Evolutionary conservation across 2,329 filamentous ascomycete genomes (phyloP), one percentile per base, ranked within the genome.

Genomic region (Alternaria rosae): DNA sequence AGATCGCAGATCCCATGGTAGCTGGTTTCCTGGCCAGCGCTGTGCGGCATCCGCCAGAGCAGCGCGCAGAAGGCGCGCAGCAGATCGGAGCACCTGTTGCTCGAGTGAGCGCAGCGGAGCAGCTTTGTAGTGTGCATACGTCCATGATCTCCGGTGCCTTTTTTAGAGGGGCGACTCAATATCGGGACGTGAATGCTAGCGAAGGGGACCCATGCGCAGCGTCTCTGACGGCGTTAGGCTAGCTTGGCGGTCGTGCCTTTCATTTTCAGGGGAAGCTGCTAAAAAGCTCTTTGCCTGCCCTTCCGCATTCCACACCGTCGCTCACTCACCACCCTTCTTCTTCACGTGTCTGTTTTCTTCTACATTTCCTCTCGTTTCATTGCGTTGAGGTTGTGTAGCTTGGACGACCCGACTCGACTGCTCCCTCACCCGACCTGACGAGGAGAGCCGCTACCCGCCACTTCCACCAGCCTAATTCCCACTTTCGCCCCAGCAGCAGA

Each of bases 231-330:
- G 66, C 69, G 57, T 70, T 73, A 72, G 67, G 60, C 62, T 53
- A 65, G 65, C 70, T 72, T 72, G 71, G 70, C 69, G 59, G 50
- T 54, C 54, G 59, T 65, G 62, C 65, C 66, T 72, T 65, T 69
- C 64, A 69, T 70, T 72, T 72, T 73, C 71, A 73, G 71, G 71
- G 71, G 71, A 69, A 73, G 62, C 66, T 72, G 56, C 67, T 71
- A 66, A 76, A 76, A 76, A 67, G 68, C 67, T 67, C 67, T 66
- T 70, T 70, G 58, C 70, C 69, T 70, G 67, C 72, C 64, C 70
- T 11, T 68, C 69, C 66, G 64, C 72, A 74, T 72, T 74, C 70
- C 65, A 66, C 65, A 70, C 70, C 56, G 70, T 71, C 71, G 72
- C 73, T 74, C 71, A 65, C 69, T 71, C 68, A 66, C 44, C 52